These are phyloP conservation scores for Trametes gibbosa DNA, from an alignment of 768 basidiomycete genomes.

Conservation along the genomic window DNA sequence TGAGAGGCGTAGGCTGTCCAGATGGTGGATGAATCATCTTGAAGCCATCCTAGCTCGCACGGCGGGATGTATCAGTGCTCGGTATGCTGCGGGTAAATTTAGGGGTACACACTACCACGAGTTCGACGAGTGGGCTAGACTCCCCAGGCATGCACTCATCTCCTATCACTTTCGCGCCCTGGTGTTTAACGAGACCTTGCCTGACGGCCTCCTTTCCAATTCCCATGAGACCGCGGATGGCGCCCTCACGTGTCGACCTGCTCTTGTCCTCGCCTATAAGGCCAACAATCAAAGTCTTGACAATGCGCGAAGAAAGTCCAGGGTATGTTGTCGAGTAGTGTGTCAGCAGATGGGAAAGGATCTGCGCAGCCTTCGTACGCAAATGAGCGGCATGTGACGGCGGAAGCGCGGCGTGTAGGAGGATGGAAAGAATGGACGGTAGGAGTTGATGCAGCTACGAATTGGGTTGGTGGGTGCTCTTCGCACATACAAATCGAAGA, in stretches of 20 bases:
- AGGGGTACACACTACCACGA: constrained; percentile 53
- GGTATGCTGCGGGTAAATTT: background rate
- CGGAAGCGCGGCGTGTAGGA: constrained; percentile 85
- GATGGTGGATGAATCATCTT: constrained; percentile 56
- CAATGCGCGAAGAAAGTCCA: constrained; percentile 81
- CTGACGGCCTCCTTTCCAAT: constrained; percentile 84
- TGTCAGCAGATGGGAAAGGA: constrained; percentile 75
- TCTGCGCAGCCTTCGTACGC: constrained; percentile 79
- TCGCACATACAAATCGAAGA: background rate
- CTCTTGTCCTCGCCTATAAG: constrained; percentile 71
- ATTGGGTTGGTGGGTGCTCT: background rate
- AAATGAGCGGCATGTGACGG: constrained; percentile 66
- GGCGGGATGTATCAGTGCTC: background rate
- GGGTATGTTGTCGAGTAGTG: constrained; percentile 89
- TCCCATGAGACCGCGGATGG: constrained; percentile 81
- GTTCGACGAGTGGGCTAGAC: constrained; percentile 46
- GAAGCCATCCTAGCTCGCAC: constrained; percentile 52
- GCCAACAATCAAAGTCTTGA: constrained; percentile 90
- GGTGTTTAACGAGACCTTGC: constrained; percentile 78
- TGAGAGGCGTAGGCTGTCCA: constrained; percentile 56
- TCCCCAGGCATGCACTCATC: constrained; percentile 54
- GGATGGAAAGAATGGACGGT: constrained; percentile 86
- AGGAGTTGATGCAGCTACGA: constrained; percentile 90
- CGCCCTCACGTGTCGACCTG: constrained; percentile 83
- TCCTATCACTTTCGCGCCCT: constrained; percentile 73